phyloP scores from a whole-genome alignment of 1,284 basidiomycete genomes.

The Rhodotorula sp. region DNA sequence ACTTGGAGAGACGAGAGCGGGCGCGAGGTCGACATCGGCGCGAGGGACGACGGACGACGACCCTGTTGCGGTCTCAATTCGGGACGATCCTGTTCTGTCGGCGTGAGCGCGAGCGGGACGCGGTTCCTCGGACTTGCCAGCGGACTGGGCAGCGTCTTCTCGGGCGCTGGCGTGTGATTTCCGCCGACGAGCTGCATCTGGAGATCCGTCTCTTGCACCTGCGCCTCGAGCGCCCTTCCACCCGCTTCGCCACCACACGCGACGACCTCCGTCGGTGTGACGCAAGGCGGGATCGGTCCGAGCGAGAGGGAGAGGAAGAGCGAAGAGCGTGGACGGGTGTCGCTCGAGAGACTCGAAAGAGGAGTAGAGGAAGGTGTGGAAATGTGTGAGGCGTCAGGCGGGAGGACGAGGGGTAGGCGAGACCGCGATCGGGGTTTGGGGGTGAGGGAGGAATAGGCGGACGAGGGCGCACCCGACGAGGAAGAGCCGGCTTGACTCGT shows the following conservation, averaged over 20 bases:
- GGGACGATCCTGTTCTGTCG: not conserved
- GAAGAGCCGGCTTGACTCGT: too few species aligned
- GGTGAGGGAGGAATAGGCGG: too few species aligned
- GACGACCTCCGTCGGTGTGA: constrained; percentile 3
- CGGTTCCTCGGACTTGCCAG: not conserved
- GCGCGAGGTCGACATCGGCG: not conserved
- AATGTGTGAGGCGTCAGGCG: not conserved
- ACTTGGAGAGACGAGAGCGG: not conserved
- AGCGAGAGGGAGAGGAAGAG: not conserved
- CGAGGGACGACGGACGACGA: not conserved
- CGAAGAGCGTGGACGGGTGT: not conserved
- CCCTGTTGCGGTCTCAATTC: not conserved
- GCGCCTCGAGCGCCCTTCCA: constrained; percentile 3
- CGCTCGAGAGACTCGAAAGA: too few species aligned
- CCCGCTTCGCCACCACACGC: constrained; percentile 6
- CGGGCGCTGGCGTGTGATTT: not conserved
- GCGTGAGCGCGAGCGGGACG: not conserved
- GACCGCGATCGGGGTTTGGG: not conserved
- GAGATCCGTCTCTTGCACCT: not conserved
- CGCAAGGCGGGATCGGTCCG: constrained; percentile 6
- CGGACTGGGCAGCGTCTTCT: not conserved
- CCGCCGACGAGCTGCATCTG: too few species aligned
- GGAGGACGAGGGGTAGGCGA: not conserved
- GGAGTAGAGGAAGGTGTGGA: too few species aligned
- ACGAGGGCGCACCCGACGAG: too few species aligned